Evolutionary conservation across 495 filamentous ascomycete genomes (phyloP), one percentile per base, ranked within the genome.

Genomic region (Penicillium crystallinum): DNA sequence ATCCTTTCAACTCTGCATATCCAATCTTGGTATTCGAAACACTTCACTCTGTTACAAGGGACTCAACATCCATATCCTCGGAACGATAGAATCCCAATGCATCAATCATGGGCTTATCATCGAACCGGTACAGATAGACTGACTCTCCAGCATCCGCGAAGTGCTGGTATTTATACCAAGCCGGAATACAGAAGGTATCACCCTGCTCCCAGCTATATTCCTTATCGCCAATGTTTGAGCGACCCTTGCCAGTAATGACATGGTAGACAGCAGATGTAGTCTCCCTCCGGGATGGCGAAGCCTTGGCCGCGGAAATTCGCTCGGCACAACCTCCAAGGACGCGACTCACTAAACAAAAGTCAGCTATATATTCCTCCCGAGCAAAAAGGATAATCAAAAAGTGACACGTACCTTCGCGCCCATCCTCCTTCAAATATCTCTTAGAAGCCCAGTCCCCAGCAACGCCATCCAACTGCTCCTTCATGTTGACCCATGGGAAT

Each of bases 181-280:
- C 58, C 2, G 74, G 75, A 18, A 78, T 56, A 47, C 69, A 72
- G 46, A 76, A 76, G 0, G 73, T 78, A 54, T 78, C 74, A 12
- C 68, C 62, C 38, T 57, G 43, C 39, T 67, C 62, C 71, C 71
- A 77, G 4, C 38, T 44, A 39, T 65, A 58, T 14, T 52, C 64
- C 29, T 69, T 31, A 1, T 64, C 66, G 19, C 62, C 61, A 48
- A 75, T 64, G 1, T 49, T 51, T n/a, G 68, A 69, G 18, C 57
- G 46, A 4, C 73, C 73, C 10, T 46, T 51, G 3, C 74, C 74
- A 21, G 53, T 41, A 17, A 75, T 57, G 22, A 75, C 65, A 62
- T 76, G 71, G 45, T 74, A 74, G 15, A 77, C 71, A 25, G 59
- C 58, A 2, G 74, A 75, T 2, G 65, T 52, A 1, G 73, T 76